These are phyloP conservation scores for Phlebopus sp. DNA, from an alignment of 1,284 basidiomycete species.

Conservation along the genomic window DNA sequence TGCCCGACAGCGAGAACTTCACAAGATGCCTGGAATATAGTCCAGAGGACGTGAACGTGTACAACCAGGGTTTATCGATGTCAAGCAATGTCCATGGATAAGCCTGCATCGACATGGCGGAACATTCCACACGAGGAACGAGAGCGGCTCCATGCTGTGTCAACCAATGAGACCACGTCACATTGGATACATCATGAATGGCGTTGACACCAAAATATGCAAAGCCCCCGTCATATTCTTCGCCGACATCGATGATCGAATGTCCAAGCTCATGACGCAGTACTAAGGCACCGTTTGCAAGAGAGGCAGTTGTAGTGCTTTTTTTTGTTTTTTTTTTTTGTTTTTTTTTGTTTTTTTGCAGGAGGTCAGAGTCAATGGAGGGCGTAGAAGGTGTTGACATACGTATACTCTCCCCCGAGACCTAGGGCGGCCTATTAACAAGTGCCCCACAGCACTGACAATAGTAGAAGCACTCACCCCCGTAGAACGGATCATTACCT, in stretches of 20 bases:
- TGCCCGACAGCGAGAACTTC: slow-evolving; percentile 73
- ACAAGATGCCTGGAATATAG: slow-evolving; percentile 62
- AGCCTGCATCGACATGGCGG: slow-evolving; percentile 71
- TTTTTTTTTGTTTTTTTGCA: slow-evolving; percentile 48
- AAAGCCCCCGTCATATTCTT: slow-evolving; percentile 84
- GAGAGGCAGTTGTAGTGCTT: slow-evolving; percentile 77
- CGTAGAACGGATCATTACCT: slow-evolving; percentile 83
- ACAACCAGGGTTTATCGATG: slow-evolving; percentile 53
- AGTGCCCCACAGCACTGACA: neutral
- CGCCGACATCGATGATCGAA: slow-evolving; percentile 77
- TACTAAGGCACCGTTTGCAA: slow-evolving; percentile 75
- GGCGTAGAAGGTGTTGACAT: slow-evolving; percentile 29
- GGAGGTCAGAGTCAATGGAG: slow-evolving; percentile 2
- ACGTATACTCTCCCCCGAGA: slow-evolving; percentile 82
- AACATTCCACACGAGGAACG: slow-evolving; percentile 56
- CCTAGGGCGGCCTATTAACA: slow-evolving; percentile 38
- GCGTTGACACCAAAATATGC: slow-evolving; percentile 78
- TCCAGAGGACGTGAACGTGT: slow-evolving; percentile 64
- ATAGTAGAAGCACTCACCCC: slow-evolving; percentile 48
- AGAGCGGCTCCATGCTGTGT: slow-evolving; percentile 33
- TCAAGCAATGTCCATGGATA: slow-evolving; percentile 78
- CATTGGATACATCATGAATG: slow-evolving; percentile 40
- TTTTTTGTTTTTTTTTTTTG: slow-evolving; percentile 35
- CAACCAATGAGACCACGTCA: slow-evolving; percentile 77
- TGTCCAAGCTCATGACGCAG: slow-evolving; percentile 83